Evolutionary conservation across 2,329 filamentous ascomycete genomes (phyloP), one percentile per base, ranked within the genome.

Genomic region (Colletotrichum lupini): DNA sequence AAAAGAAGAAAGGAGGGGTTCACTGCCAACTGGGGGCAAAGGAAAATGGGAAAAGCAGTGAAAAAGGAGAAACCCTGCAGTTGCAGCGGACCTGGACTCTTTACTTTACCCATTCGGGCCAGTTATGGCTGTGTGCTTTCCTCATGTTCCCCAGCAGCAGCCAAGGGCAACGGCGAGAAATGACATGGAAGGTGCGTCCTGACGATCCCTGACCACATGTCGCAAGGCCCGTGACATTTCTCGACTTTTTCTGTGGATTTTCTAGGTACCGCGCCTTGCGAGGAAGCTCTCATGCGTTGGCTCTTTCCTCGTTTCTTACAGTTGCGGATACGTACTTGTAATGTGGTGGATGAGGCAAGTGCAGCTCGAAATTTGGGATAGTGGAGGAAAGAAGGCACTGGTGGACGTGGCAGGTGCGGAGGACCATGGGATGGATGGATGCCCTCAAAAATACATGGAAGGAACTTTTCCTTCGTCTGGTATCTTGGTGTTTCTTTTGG

Each of bases 1-100:
- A 32, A 57, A 64, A 57, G 26, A 64, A 32, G n/a, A 58, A 30
- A 58, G 30, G 16, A 35, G 59, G 16, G 32, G 26, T 42, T 42
- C 37, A 42, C 37, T 16, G 16, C 37, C 2, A 14, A 42, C 5
- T 6, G 37, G 35, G 24, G 14, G 26, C n/a, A 30, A 56, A 52
- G 26, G 30, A 59, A 62, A 55, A 37, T 22, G 4, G 4, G 1
- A 37, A n/a, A 22, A 8, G 60, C 60, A 65, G 24, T n/a, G 53
- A 65, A 69, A 59, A 59, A 52, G 55, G 70, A 60, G 70, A 53
- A 53, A 26, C 70, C 70, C 46, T 73, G 70, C 60, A 65, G 28
- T 19, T 24, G 62, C 19, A 26, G 56, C 1, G 11, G 32, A 11
- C 32, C 11, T 35, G 32, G 59, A 30, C 24, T 46, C 22, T 53